A percentile compares a stretch with the other conserved stretches of the same genome.
These are phyloP conservation scores for Stephania japonica DNA, from an alignment of 164 flowering plant species.

Conservation along the genomic window DNA sequence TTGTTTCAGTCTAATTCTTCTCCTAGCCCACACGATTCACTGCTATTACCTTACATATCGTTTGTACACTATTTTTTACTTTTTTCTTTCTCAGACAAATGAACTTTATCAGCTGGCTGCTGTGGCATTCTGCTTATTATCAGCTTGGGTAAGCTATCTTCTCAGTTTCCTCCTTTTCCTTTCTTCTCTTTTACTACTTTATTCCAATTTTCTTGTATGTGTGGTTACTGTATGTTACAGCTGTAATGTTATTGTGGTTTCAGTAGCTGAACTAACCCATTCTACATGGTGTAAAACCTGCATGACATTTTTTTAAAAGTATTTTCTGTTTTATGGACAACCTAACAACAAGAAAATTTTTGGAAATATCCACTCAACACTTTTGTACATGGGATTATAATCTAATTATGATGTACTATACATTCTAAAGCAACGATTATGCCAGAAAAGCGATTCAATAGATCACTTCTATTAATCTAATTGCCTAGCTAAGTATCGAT, in stretches of 20 bases:
- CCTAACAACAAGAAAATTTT: not conserved
- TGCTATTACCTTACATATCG: too few species aligned
- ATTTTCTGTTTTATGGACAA: not conserved
- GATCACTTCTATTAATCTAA: not conserved
- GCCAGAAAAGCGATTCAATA: not conserved
- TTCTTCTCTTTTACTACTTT: not conserved
- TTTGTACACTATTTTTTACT: not conserved
- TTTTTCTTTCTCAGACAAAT: slow-evolving; percentile 60
- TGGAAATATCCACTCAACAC: not conserved
- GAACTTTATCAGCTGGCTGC: slow-evolving; percentile 96
- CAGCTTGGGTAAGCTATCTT: slow-evolving; percentile 74
- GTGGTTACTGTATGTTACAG: not conserved
- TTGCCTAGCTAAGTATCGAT: not conserved
- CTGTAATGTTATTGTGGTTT: not conserved
- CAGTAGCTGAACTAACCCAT: not conserved
- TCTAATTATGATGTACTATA: not conserved
- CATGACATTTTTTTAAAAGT: not conserved
- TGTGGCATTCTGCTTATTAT: slow-evolving; percentile 89
- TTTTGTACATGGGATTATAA: not conserved
- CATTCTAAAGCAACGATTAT: not conserved
- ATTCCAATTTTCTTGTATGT: not conserved
- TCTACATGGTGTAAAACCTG: not conserved
- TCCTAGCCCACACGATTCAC: too few species aligned
- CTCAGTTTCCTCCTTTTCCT: not conserved
- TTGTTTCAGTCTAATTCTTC: too few species aligned